These are phyloP conservation scores for Pseudotulostoma volvatum DNA, from an alignment of 495 filamentous ascomycete species.

Conservation along the genomic window DNA sequence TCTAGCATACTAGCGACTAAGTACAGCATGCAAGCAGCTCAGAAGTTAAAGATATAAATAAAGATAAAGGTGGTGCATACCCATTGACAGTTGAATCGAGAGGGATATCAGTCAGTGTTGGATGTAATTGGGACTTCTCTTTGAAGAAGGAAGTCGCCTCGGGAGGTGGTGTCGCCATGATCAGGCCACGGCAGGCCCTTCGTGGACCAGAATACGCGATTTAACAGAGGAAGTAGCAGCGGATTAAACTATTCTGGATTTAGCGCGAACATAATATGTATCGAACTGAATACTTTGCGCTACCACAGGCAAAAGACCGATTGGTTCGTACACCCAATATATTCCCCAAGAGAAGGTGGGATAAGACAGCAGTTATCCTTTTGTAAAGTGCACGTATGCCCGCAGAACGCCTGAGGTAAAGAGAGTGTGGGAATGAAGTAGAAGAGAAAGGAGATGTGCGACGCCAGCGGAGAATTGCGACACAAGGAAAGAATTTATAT, in stretches of 20 bases:
- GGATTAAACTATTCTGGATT: constrained; percentile 4
- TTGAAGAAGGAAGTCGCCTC: constrained; percentile 25
- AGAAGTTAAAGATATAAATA: no score
- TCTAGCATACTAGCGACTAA: no score
- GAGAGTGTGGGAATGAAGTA: no score
- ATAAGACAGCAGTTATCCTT: no score
- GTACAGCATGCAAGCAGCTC: no score
- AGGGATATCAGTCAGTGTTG: constrained; percentile 23
- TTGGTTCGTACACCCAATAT: constrained; percentile 3
- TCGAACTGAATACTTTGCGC: constrained; percentile 17
- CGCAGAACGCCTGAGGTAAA: no score
- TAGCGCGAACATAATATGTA: constrained; percentile 11
- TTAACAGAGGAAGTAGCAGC: constrained; percentile 3
- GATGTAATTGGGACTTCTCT: constrained; percentile 31
- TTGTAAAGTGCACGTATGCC: no score
- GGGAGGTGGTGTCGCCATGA: constrained; percentile 34
- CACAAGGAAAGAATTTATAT: no score
- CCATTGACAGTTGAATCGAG: constrained; percentile 8
- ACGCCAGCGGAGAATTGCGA: no score
- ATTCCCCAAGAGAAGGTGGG: no score
- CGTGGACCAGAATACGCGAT: constrained; percentile 13
- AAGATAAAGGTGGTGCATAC: no score
- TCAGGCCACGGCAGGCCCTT: constrained; percentile 11
- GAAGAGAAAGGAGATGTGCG: no score
- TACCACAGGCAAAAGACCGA: constrained; percentile 21